These are phyloP conservation scores for Mycena albidolilacea DNA, from an alignment of 768 basidiomycete genomes.

Conservation along the genomic window DNA sequence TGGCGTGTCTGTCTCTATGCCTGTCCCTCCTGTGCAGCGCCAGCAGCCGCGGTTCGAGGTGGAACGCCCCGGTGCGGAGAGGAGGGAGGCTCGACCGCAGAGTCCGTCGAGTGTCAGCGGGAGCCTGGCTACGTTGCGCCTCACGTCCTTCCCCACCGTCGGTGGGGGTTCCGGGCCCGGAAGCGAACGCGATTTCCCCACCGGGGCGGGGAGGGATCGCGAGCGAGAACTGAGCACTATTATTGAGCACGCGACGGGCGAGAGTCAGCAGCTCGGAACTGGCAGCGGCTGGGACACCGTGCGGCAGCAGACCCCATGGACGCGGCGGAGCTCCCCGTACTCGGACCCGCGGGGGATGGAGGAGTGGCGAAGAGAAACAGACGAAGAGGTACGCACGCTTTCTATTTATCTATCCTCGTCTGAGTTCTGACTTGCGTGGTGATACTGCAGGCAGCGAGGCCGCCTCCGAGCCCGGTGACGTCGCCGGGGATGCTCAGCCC, in stretches of 20 bases:
- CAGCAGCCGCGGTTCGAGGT: slow-evolving; percentile 26
- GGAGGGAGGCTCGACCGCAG: slow-evolving; percentile 3
- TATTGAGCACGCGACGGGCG: slow-evolving; percentile 18
- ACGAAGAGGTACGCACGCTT: slow-evolving; percentile 25
- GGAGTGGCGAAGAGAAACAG: slow-evolving; percentile 29
- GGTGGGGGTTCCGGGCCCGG: slow-evolving; percentile 4
- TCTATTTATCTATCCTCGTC: not conserved
- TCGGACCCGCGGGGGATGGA: slow-evolving; percentile 34
- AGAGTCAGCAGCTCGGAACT: slow-evolving; percentile 17
- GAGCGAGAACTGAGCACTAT: slow-evolving; percentile 25
- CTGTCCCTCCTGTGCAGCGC: not conserved
- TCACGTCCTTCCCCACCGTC: slow-evolving; percentile 30
- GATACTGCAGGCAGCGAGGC: not conserved
- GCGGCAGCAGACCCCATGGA: slow-evolving; percentile 21
- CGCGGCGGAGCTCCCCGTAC: slow-evolving; percentile 30
- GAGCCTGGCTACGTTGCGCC: slow-evolving; percentile 24
- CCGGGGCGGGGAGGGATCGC: slow-evolving; percentile 5
- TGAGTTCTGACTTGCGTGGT: not conserved
- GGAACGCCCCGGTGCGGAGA: not conserved
- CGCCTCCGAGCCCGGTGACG: slow-evolving; percentile 28
- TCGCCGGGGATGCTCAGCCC: slow-evolving; percentile 34
- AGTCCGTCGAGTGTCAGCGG: slow-evolving; percentile 17
- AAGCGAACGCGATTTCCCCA: not conserved
- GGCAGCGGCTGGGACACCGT: slow-evolving; percentile 3
- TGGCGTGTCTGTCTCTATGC: not conserved